Evolutionary conservation across 2,329 filamentous ascomycete genomes (phyloP).

Genomic region (Cadophora luteo-olivacea): DNA sequence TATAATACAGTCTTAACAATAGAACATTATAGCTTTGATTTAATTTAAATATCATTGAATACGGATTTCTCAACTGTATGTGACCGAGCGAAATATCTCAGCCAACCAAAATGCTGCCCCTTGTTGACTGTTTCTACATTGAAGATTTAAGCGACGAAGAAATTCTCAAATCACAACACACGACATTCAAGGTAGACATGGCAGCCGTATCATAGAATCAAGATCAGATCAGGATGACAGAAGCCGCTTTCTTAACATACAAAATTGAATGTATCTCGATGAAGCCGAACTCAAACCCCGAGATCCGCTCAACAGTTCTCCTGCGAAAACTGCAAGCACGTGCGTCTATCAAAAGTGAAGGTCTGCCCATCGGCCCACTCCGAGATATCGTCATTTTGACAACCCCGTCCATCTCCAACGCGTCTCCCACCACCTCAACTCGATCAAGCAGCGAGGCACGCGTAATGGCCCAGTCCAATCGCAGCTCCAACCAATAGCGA

Average conservation of each 20-base stretch:
- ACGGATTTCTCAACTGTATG: not conserved
- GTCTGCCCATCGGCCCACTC: conserved; percentile 16
- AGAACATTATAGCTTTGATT: not conserved
- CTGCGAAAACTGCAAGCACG: conserved; percentile 7
- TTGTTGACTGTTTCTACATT: not conserved
- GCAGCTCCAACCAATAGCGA: conserved; percentile 16
- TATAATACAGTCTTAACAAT: not conserved
- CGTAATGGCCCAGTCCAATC: conserved; percentile 22
- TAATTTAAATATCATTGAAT: not conserved
- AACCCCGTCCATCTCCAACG: conserved; percentile 5
- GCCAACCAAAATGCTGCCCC: conserved; percentile 5
- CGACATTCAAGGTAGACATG: not conserved
- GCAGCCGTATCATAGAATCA: not conserved
- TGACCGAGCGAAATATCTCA: not conserved
- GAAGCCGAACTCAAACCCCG: not conserved
- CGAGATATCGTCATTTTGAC: conserved; percentile 19
- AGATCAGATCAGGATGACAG: not conserved
- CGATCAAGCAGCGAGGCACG: conserved; percentile 3
- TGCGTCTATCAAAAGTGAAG: conserved; percentile 24
- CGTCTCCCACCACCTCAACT: not conserved
- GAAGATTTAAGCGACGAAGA: not conserved
- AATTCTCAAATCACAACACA: not conserved
- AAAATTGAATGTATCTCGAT: not conserved
- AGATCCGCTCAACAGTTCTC: not conserved
- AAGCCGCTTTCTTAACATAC: not conserved